Percentiles rank a stretch among this genome's conserved stretches.
These are phyloP conservation scores for Ceriops zippeliana DNA, from an alignment of 345 rosid genomes.

Conservation along the genomic window DNA sequence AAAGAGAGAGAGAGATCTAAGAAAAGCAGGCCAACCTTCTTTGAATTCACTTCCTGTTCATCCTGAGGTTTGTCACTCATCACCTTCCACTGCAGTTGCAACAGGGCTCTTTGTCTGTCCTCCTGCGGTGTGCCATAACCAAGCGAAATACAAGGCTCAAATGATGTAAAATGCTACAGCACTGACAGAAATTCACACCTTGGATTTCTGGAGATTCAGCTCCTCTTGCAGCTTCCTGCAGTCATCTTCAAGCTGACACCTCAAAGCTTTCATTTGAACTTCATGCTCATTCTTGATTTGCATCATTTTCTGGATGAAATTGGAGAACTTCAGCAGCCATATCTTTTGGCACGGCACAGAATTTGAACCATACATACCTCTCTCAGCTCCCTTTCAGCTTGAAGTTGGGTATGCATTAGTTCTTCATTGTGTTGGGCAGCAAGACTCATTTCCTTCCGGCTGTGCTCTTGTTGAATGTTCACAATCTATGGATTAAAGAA, in stretches of 20 bases:
- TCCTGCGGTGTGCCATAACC: conserved; percentile 43
- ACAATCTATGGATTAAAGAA: conserved; percentile 37
- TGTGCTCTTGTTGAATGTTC: conserved; percentile 50
- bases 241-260: conserved; percentile 73
- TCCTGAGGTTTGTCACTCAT: conserved; percentile 76
- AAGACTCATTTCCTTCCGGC: conserved; percentile 53
- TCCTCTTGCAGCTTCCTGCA: conserved; percentile 64
- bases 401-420: conserved; percentile 54
- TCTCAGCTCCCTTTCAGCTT: conserved; percentile 65
- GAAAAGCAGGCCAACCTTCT: conserved; percentile 42
- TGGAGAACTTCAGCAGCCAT: conserved; percentile 4
- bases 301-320: conserved; percentile 44
- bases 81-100: conserved; percentile 91
- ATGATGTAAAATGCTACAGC: conserved; percentile 10
- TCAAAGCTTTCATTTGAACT: conserved; percentile 62
- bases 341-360: not conserved
- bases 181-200: conserved; percentile 36
- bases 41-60: conserved; percentile 74
- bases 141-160: conserved; percentile 1
- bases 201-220: conserved; percentile 65
- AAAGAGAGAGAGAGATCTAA: not conserved
- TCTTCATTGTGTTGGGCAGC: conserved; percentile 60
- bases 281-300: conserved; percentile 66
- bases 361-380: conserved; percentile 39
- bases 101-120: conserved; percentile 76